Percentiles rank a stretch among this genome's conserved stretches.
phyloP scores from a whole-genome alignment of 2,329 filamentous ascomycete genomes.

The Penicillium crustosum region DNA sequence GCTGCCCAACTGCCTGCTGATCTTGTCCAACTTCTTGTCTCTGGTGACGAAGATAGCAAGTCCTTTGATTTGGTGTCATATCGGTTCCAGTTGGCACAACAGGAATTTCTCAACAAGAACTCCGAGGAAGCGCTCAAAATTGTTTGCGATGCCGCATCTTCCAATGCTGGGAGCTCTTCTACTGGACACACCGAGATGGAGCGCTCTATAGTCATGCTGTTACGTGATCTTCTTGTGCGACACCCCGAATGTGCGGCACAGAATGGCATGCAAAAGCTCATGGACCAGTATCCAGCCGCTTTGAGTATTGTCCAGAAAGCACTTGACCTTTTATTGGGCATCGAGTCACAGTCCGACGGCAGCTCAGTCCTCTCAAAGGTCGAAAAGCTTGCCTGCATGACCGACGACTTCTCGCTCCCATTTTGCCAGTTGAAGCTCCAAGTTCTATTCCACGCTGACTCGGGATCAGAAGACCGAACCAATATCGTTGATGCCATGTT shows the following conservation, averaged over 20 bases:
- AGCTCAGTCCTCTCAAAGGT: conserved; percentile 30
- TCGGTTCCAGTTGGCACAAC: conserved; percentile 41
- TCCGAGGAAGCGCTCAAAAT: conserved; percentile 35
- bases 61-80: conserved; percentile 41
- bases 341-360: conserved; percentile 22
- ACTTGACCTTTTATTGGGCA: conserved; percentile 36
- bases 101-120: conserved; percentile 41
- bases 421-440: conserved; percentile 46
- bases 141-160: conserved; percentile 32
- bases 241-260: conserved; percentile 32
- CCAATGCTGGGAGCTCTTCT: conserved; percentile 12
- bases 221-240: conserved; percentile 37
- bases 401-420: conserved; percentile 45
- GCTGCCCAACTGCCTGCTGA: conserved; percentile 31
- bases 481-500: conserved; percentile 43
- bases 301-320: conserved; percentile 32
- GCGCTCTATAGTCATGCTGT: conserved; percentile 28
- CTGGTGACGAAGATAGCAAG: conserved; percentile 16
- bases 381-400: conserved; percentile 37
- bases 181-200: conserved; percentile 19
- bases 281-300: conserved; percentile 29
- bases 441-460: conserved; percentile 37
- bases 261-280: conserved; percentile 32
- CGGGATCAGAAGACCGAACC: conserved; percentile 29
- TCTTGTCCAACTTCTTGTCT: conserved; percentile 35